phyloP scores from a whole-genome alignment of 2,329 filamentous ascomycete genomes.

The Curvularia verruculosa region DNA sequence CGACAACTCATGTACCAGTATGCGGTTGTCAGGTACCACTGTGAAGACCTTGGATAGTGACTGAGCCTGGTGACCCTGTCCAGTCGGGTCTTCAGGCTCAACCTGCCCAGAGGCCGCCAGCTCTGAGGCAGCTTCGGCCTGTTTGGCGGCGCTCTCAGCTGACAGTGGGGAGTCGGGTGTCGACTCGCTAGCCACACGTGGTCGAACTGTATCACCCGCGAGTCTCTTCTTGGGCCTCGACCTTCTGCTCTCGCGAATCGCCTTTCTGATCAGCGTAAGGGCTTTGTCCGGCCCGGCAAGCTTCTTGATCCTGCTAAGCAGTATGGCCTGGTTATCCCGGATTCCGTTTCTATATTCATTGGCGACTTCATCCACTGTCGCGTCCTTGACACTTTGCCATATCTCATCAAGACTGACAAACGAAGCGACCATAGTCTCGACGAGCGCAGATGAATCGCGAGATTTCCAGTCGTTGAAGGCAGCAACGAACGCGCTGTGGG shows the following conservation, averaged over 20 bases:
- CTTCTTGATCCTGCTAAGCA: constrained; percentile 80
- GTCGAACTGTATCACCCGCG: constrained; percentile 69
- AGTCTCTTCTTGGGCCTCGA: constrained; percentile 69
- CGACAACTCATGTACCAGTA: constrained; percentile 78
- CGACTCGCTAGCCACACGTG: constrained; percentile 64
- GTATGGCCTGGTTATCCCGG: constrained; percentile 77
- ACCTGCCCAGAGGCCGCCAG: constrained; percentile 32
- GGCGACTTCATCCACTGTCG: constrained; percentile 73
- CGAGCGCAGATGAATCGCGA: constrained; percentile 75
- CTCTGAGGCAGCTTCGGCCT: constrained; percentile 41
- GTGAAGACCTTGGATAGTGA: constrained; percentile 62
- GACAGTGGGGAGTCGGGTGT: constrained; percentile 34
- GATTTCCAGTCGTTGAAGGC: constrained; percentile 86
- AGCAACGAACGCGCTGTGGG: constrained; percentile 75
- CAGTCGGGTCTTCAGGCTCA: constrained; percentile 14
- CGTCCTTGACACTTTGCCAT: constrained; percentile 81
- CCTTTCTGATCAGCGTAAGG: constrained; percentile 74
- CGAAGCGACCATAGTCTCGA: constrained; percentile 85
- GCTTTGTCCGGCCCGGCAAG: constrained; percentile 74
- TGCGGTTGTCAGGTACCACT: constrained; percentile 72
- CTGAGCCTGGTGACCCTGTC: constrained; percentile 47
- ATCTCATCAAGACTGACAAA: constrained; percentile 86
- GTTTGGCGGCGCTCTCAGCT: constrained; percentile 46
- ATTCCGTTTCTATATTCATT: constrained; percentile 81
- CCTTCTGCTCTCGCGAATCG: constrained; percentile 73